Base-by-base conservation (phyloP, 2,329 filamentous ascomycete species). In the Lachnellula willkommii region DNA sequence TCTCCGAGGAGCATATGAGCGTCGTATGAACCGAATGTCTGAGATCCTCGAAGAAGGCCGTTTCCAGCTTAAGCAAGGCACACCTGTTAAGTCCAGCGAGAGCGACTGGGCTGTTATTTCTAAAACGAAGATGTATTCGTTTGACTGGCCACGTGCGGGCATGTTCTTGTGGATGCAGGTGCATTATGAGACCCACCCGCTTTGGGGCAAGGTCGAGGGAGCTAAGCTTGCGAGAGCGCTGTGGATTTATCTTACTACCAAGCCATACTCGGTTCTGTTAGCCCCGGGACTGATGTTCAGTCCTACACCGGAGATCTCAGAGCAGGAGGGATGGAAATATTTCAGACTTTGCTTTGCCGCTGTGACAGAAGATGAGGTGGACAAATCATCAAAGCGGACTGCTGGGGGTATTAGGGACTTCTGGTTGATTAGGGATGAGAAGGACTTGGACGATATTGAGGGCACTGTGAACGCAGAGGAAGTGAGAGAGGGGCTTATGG, bases 101-200 rank as follows among this genome's bases (percentile, higher is more conserved):
- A 73, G 80, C 42, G 87, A 88, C 56, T 94, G 89, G 85, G 81
- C 85, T 57, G 80, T 92, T 57, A 79, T 95, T 47, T 84, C 85
- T 66, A 91, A 88, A 73, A 87, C 82, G 1, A 78, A 80, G 58
- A 80, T 95, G 63, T 89, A 86, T 71, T 82, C 85, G 47, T 96
- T 95, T 68, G 73, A 80, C 63, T 90, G 88, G 79, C 91, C 92
- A 1, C 82, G 88, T 28, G 92, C 86, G 37, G 92, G 92, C 68
- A 96, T 96, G 91, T 96, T 96, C 71, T 73, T 95, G 54, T 96
- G 92, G 92, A 66, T 95, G 3, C 79, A 82, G 54, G 73, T 94
- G 58, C 79, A 84, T 68, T 87, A 91, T 64, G 81, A 87, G 53
- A 75, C 77, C 2, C 91, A 96, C 68, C 89, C 90, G 12, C 77